A percentile compares a stretch with the other conserved stretches of the same genome.
phyloP scores from a whole-genome alignment of 345 rosid genomes.

The Citrus sp. region DNA sequence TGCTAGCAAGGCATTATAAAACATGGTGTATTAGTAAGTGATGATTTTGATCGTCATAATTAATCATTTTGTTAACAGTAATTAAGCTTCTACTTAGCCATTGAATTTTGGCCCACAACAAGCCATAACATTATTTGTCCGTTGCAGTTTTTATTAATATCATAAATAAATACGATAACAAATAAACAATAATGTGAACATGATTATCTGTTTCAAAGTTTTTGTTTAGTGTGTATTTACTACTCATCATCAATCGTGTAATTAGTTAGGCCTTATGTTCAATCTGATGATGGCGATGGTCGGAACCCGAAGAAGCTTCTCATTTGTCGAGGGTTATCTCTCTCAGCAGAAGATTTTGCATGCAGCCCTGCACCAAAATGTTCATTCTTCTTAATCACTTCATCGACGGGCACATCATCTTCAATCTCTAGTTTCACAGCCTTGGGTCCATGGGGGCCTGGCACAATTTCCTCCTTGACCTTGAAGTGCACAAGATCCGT shows the following conservation, averaged over 20 bases:
- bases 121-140: background rate
- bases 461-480: slow-evolving; percentile 50
- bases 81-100: background rate
- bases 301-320: slow-evolving; percentile 16
- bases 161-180: background rate
- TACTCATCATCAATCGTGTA: background rate
- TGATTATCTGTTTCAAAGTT: no score
- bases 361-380: slow-evolving; percentile 19
- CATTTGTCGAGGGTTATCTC: background rate
- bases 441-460: slow-evolving; percentile 46
- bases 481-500: slow-evolving; percentile 34
- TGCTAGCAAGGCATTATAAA: no score
- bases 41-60: background rate
- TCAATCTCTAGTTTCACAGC: slow-evolving; percentile 46
- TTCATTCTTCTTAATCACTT: slow-evolving; percentile 34
- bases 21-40: no score
- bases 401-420: slow-evolving; percentile 53
- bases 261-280: slow-evolving; percentile 15
- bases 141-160: background rate
- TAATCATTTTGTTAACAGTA: background rate
- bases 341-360: background rate
- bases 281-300: slow-evolving; percentile 11
- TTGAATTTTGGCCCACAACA: background rate
- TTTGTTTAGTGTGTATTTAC: background rate
- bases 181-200: no score